Base-by-base conservation (phyloP, 345 rosid genomes). In the Brassica incana region DNA sequence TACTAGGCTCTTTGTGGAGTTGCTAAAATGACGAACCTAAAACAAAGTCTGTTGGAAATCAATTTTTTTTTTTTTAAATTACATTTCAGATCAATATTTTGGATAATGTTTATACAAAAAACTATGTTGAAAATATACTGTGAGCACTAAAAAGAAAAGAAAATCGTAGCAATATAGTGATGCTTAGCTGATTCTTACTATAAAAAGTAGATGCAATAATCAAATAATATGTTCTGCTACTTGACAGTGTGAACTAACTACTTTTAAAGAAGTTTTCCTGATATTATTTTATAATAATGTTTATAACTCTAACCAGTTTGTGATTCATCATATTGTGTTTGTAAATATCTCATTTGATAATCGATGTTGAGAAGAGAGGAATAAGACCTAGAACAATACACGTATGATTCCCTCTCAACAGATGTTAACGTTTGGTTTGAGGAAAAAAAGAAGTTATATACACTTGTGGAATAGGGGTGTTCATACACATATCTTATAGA, bases 381-480 rank as follows among this genome's bases (percentile, higher is more conserved):
- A 54, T 20, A 52, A 20, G 52, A 69, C 8, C 36, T 30, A 16
- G 25, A 60, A 60, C 50, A 38, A 69, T 32, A 69, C 80, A 77
- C 75, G 64, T 77, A 77, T 48, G 75, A 11, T 43, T 43, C 45
- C 45, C 12, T 38, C 45, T 8, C 45, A 38, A 7, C 45, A 7
- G 12, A 38, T 38, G 45, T 38, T 38, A 38, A 2, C 38, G 45
- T 38, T 38, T 38, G 45, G 45, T 38, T 7, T 38, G 45, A 38
- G 45, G 32, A 4, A 29, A 29, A 29, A 38, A 38, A 9, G 9
- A 38, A 38, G 45, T 38, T 38, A 8, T 15, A 71, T 36, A 54
- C 65, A 73, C 82, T 73, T 65, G 56, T 73, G 82, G 20, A 73
- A 73, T 67, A 65, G 15, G 15, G 56, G 18, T 67, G 73, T 67